Base-by-base conservation (phyloP, 2,329 filamentous ascomycete species). In the Xylariales sp. region DNA sequence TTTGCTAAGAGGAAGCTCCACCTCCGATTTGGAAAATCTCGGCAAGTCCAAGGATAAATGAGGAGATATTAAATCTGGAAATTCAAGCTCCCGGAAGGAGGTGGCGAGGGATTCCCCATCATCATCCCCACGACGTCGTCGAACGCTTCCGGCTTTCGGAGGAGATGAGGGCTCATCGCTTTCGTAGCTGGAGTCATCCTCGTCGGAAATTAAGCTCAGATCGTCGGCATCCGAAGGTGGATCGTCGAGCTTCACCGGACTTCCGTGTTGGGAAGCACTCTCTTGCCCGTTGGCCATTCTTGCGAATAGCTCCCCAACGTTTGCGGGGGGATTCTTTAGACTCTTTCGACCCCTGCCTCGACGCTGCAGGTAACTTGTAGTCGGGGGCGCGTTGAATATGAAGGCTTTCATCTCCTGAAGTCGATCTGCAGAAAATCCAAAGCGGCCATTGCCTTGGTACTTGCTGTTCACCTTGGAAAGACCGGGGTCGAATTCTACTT, bases 381-480 rank as follows among this genome's bases (percentile, higher is more conserved):
- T 69, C 2, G 70, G 64, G 6, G 70, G 61, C 13, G 55, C 54
- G 12, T 60, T 60, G 5, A 52, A 46, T 18, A 56, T 55, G 18
- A 50, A 28, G 47, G 45, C 28, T 49, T 61, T 59, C 42, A 31
- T 52, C 54, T 28, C 59, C 52, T 29, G 51, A 21, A 38, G 55
- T 49, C 15, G 58, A 51, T 48, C 61, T 53, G 34, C 53, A 53
- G 52, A 67, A 27, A 52, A 74, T 41, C 74, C 67, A 43, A 75
- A 81, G 3, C 69, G 64, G 12, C 76, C 76, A 5, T 70, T 73
- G 31, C 70, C 67, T 45, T 76, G 69, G 44, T 81, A 81, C 46
- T 80, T 80, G 45, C 72, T 76, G 45, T 72, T 76, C 29, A 76
- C 73, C 38, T 70, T 55, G 1, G 74, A 69, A 21, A 79, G 58